Evolutionary conservation across 2,329 filamentous ascomycete species (phyloP), one percentile per base, ranked within the genome.

Genomic region (Biscogniauxia mediterranea): DNA sequence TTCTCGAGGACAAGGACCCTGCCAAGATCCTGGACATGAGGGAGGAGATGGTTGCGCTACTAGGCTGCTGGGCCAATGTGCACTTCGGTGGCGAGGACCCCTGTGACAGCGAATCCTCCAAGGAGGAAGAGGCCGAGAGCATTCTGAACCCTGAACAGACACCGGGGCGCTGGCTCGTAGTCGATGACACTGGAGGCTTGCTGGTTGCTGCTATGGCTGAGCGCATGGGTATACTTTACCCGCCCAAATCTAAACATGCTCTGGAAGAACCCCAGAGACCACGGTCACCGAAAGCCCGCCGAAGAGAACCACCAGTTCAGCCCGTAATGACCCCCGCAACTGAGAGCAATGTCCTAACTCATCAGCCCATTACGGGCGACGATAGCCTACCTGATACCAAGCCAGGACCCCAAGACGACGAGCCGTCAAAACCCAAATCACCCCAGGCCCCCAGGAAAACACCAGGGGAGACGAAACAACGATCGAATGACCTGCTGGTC

Each of bases 61-160:
- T 96, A 15, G 90, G 89, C 6, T 95, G 92, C 73, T 97, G 93
- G 91, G 91, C 89, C 0, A 96, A 99, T 74, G 88, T 96, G 1
- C 92, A 96, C 75, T 92, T 88, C 66, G 83, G 81, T n/a, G 84
- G 77, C 2, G 70, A 74, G 17, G 74, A 77, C 23, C 68, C 68
- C 7, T 68, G 68, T 21, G 69, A 74, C 23, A 66, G 69, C 20
- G 69, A 67, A 20, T 58, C 64, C 11, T 61, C 60, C 6, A 66
- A 68, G n/a, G 69, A 71, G 57, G 68, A 68, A 3, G 69, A 66
- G 6, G 64, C 65, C 23, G 61, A 68, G 6, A 60, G 67, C 2
- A 55, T 67, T 13, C 64, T 69, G 23, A 66, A 67, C 49, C 54
- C 60, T 19, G 65, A 73, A 46, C 61, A 65, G 13, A 38, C 63